Base-by-base conservation (phyloP, 164 flowering plant species). In the Kalanchoe fedtschenkoi region DNA sequence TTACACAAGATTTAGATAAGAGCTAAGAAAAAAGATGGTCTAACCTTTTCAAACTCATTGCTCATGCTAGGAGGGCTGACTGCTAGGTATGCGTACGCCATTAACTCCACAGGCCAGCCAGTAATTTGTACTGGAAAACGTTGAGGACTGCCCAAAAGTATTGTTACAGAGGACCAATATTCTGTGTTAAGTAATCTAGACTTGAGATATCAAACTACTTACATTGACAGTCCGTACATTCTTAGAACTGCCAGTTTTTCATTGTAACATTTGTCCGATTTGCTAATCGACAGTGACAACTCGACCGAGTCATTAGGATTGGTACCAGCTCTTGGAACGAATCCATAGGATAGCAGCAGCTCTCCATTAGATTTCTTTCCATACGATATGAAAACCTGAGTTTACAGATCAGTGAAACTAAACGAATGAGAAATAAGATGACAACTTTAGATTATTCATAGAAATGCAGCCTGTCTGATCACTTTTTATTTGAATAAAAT, bases 291-390 rank as follows among this genome's bases (percentile, higher is more conserved):
- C 66, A 92, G 29, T 32, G 78, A 58, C 65, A 92, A 65, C 75
- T 92, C 96, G 57, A 77, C 98, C n/a, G 91, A 84, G 73, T 89
- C 98, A 66, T 74, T 77, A 24, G 96, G 95, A 64, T 92, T 89
- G 64, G 93, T 78, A 55, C 98, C 96, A 62, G 89, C 93, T 68
- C 68, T 83, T 24, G 96, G 96, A 72, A 92, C 96, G 79, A 92
- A 92, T 62, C 96, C 98, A 77, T 92, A 92, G 10, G 98, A 92
- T 26, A 92, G 87, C 75, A 92, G 69, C 15, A 92, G 77, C 76
- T 92, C 98, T 60, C 98, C 96, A 72, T 89, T 92, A 41, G 98
- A 92, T 75, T 92, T 92, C 72, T 71, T 87, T n/a, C 98, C 98
- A 70, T 92, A 92, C 15, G 98, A 92, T 70, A 92, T 89, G 62